Evolutionary conservation across 257 asterid genomes (phyloP), one percentile per base, ranked within the genome.

Genomic region (Buddleja alternifolia): DNA sequence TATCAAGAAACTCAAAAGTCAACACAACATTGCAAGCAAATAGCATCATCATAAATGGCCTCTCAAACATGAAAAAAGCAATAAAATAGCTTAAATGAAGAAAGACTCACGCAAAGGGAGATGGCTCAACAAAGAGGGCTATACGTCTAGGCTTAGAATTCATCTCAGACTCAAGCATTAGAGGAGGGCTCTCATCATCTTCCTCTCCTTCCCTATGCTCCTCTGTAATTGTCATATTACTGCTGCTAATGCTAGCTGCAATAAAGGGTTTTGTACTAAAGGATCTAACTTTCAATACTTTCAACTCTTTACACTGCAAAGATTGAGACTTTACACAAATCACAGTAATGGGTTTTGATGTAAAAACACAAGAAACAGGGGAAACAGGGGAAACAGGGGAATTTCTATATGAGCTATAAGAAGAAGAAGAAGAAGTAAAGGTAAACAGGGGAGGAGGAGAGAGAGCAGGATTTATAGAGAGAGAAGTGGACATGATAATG

Each of bases 51-150:
- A 29, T 7, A 40, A 21, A 68, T 15, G 46, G 54, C 39, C 16
- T 52, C 70, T 52, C 70, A 70, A 75, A 71, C 37, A 24, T 14
- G 42, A 53, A 74, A 47, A 32, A 63, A 50, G 63, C 4, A 24
- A 11, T 20, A 52, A 64, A 32, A 54, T 17, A 1, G 15, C 1
- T n/a, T 45, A 63, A 55, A 51, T n/a, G 8, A 70, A 36, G 3
- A 29, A n/a, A 64, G 16, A 80, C 99, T 91, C 81, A 94, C 99
- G 97, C 78, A 67, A 94, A 94, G 63, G 99, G 99, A 70, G 99
- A 94, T 10, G 99, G 99, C 85, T 94, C 99, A 65, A 94, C 97
- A 75, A 91, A 94, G 25, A 94, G 91, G 74, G 92, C 99, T 78
- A 94, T 94, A 55, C 99, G 96, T 73, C 88, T 81, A 21, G 97